A percentile compares a stretch with the other conserved stretches of the same genome.
Evolutionary conservation across 371 early-diverging fungal species (phyloP).

Genomic region (Dichotomocladium elegans): DNA sequence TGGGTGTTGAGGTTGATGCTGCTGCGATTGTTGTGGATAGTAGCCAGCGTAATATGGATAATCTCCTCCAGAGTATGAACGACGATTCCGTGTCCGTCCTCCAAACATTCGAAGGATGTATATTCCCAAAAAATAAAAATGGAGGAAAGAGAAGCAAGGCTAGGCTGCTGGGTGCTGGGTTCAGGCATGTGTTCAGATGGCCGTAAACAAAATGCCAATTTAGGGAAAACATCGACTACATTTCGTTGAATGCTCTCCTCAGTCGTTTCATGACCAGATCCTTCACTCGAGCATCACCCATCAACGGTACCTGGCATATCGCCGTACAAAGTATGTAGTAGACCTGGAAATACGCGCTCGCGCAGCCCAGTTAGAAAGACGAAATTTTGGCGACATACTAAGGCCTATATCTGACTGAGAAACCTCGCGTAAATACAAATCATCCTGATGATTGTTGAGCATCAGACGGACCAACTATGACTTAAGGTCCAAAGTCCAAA

Average conservation of each 20-base stretch:
- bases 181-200: neutral
- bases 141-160: neutral
- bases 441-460: too few species aligned
- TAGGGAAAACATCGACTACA: neutral
- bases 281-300: neutral
- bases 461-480: too few species aligned
- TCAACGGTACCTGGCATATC: neutral
- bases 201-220: neutral
- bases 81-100: constrained; percentile 1
- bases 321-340: neutral
- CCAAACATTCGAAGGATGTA: neutral
- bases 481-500: too few species aligned
- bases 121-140: neutral
- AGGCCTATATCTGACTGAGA: too few species aligned
- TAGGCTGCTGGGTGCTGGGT: neutral
- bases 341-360: neutral
- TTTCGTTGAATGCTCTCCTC: neutral
- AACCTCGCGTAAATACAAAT: too few species aligned
- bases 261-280: neutral
- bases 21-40: neutral
- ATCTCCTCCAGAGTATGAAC: constrained; percentile 1
- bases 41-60: neutral
- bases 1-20: neutral
- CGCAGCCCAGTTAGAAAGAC: neutral
- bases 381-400: neutral